Evolutionary conservation across 176 grass and related monocot genomes (phyloP).

Genomic region (Tuctoria greenei): DNA sequence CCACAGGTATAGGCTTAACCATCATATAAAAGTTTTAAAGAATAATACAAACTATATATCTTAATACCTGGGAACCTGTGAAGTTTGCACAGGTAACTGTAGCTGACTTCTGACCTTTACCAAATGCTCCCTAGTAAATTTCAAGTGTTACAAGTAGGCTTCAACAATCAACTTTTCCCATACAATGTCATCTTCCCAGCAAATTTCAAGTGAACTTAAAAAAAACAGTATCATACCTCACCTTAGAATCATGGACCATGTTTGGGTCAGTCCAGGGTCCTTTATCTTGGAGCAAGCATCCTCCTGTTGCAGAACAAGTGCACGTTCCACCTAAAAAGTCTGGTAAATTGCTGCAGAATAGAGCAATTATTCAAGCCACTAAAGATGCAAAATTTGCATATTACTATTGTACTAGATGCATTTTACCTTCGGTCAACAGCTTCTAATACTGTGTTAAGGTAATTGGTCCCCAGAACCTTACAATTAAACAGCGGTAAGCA

Average conservation of each 20-base stretch:
- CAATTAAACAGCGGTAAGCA: constrained; percentile 23
- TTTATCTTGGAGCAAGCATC: constrained; percentile 87
- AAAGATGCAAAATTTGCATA: constrained; percentile 28
- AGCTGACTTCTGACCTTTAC: constrained; percentile 43
- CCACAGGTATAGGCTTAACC: constrained; percentile 2
- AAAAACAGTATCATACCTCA: constrained; percentile 44
- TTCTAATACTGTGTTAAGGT: constrained; percentile 63
- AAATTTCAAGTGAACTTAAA: constrained; percentile 31
- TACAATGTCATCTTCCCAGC: background rate
- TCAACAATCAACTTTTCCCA: constrained; percentile 13
- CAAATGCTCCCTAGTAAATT: constrained; percentile 57
- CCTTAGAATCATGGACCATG: constrained; percentile 59
- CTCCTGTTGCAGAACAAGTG: constrained; percentile 63
- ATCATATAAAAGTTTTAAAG: constrained; percentile 7
- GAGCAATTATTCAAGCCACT: constrained; percentile 18
- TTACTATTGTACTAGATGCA: background rate
- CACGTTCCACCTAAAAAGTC: constrained; percentile 81
- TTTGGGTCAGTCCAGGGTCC: constrained; percentile 74
- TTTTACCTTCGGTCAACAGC: constrained; percentile 79
- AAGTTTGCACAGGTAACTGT: constrained; percentile 29
- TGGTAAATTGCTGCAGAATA: constrained; percentile 84
- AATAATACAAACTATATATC: constrained; percentile 14
- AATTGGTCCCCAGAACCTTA: constrained; percentile 80
- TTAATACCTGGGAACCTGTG: constrained; percentile 19
- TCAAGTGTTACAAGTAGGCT: constrained; percentile 28